Evolutionary conservation across 2,329 filamentous ascomycete species (phyloP).

Genomic region (Cadophora luteo-olivacea): DNA sequence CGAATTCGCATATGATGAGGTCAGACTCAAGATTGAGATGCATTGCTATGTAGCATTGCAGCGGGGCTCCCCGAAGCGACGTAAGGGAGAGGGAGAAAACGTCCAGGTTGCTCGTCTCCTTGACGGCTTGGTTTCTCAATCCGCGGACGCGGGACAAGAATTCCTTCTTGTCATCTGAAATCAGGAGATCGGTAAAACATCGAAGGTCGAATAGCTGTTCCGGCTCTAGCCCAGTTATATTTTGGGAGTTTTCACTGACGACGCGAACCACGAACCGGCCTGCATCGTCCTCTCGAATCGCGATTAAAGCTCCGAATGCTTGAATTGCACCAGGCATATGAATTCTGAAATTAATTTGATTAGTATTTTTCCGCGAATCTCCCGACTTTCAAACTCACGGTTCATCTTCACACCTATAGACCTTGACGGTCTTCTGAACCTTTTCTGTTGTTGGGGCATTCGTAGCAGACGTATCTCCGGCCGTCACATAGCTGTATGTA

Average conservation of each 20-base stretch:
- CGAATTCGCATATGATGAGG: slow-evolving; percentile 37
- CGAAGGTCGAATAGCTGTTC: slow-evolving; percentile 33
- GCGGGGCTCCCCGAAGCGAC: slow-evolving; percentile 27
- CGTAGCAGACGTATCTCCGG: background rate
- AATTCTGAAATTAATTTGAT: slow-evolving; percentile 20
- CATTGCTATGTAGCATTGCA: slow-evolving; percentile 34
- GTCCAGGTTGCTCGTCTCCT: slow-evolving; percentile 30
- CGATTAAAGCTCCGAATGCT: slow-evolving; percentile 34
- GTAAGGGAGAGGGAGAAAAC: slow-evolving; percentile 35
- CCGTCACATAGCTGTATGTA: slow-evolving; percentile 20
- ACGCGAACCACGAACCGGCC: slow-evolving; percentile 32
- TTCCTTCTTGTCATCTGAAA: slow-evolving; percentile 30
- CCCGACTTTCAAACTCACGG: slow-evolving; percentile 17
- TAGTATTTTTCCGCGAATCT: background rate
- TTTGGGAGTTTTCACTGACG: slow-evolving; percentile 35
- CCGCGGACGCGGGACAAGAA: slow-evolving; percentile 28
- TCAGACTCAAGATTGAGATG: slow-evolving; percentile 28
- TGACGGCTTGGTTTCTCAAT: slow-evolving; percentile 18
- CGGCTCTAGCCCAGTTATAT: slow-evolving; percentile 30
- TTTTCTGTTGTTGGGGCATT: background rate
- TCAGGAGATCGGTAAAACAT: slow-evolving; percentile 37
- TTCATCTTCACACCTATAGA: slow-evolving; percentile 37
- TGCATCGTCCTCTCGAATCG: slow-evolving; percentile 30
- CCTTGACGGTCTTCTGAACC: slow-evolving; percentile 17
- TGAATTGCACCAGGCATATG: slow-evolving; percentile 38